Evolutionary conservation across 345 rosid genomes (phyloP).

Genomic region (Eucalyptus coolabah): DNA sequence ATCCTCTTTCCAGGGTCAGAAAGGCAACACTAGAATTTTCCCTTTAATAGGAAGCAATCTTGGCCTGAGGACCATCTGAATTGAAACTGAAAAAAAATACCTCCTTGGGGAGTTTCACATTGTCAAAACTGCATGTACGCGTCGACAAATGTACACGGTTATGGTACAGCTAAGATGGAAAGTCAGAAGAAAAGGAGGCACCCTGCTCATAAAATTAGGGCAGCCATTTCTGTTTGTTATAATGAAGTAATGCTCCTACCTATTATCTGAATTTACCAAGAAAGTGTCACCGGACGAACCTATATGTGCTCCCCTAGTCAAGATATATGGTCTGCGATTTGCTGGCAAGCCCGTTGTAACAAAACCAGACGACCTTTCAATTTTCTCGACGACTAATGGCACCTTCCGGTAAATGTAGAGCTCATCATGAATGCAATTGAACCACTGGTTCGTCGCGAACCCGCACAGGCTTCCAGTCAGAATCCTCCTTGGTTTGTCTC

Average conservation of each 20-base stretch:
- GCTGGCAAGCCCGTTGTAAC: neutral
- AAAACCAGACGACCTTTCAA: neutral
- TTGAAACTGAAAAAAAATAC: neutral
- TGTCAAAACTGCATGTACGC: neutral
- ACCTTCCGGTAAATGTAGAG: neutral
- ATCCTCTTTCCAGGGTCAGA: neutral
- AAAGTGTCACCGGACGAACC: neutral
- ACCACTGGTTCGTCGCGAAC: constrained; percentile 34
- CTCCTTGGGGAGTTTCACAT: neutral
- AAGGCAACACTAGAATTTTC: neutral
- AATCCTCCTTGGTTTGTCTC: constrained; percentile 56
- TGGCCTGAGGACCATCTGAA: neutral
- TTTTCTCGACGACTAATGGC: neutral
- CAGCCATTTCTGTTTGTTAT: neutral
- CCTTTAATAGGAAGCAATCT: neutral
- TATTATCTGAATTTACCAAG: too few relatives aligned
- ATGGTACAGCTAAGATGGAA: neutral
- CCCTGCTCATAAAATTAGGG: neutral
- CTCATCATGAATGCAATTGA: neutral
- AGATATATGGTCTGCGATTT: neutral
- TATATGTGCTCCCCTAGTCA: neutral
- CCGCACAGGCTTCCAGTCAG: constrained; percentile 66
- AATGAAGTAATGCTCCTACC: neutral
- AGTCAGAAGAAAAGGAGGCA: neutral
- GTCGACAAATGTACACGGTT: neutral